Conservation (phyloP, 352 stramenopile species). For the Globisporangium radiosum region DNA sequence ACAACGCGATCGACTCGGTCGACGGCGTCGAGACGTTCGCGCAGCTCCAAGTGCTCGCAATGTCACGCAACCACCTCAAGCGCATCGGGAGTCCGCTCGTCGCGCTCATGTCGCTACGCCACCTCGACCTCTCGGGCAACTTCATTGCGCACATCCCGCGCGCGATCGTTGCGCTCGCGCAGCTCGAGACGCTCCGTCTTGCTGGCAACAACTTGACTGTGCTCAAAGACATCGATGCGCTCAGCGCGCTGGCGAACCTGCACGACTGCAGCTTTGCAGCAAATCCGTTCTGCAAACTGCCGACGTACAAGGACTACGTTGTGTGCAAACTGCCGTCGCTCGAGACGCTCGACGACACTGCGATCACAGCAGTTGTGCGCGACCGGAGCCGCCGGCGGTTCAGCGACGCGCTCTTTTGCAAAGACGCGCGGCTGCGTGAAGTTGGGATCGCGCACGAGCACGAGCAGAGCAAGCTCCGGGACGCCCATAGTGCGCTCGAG, state of each 20-base stretch:
- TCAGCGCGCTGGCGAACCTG: constrained; percentile 56
- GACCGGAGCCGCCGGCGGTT: constrained; percentile 66
- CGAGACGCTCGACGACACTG: constrained; percentile 48
- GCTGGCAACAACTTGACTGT: constrained; percentile 69
- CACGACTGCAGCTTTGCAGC: constrained; percentile 46
- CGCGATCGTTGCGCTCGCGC: constrained; percentile 33
- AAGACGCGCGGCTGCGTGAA: constrained; percentile 43
- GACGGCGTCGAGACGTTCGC: constrained; percentile 49
- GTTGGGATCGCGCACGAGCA: constrained; percentile 31
- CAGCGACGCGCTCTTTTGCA: constrained; percentile 46
- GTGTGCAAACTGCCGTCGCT: constrained; percentile 56
- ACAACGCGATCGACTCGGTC: constrained; percentile 52
- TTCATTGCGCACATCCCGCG: constrained; percentile 73
- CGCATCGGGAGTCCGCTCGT: constrained; percentile 40
- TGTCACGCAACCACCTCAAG: constrained; percentile 74
- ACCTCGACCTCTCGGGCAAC: constrained; percentile 72
- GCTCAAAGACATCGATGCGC: constrained; percentile 59
- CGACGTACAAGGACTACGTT: constrained; percentile 71
- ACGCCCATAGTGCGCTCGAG: constrained; percentile 53
- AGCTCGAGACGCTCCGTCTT: constrained; percentile 57
- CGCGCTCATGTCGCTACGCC: constrained; percentile 28
- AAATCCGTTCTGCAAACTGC: constrained; percentile 72
- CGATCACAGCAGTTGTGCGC: constrained; percentile 34
- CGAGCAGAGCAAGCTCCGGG: constrained; percentile 48
- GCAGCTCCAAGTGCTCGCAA: constrained; percentile 34